Evolutionary conservation across 2,329 filamentous ascomycete genomes (phyloP).

Genomic region (Raffaelea deltoideospora): DNA sequence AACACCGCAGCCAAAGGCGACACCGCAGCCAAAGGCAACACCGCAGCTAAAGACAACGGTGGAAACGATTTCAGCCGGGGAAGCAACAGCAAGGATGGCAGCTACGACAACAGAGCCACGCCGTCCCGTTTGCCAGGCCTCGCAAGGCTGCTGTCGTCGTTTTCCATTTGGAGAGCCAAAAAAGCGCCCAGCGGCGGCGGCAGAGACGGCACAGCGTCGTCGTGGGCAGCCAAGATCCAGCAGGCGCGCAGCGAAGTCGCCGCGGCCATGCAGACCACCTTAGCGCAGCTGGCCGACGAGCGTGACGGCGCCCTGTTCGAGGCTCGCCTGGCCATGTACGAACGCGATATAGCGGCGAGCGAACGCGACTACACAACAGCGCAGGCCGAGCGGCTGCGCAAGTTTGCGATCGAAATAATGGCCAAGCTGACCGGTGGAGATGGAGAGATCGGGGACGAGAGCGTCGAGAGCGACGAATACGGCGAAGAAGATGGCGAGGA

Average conservation of each 20-base stretch:
- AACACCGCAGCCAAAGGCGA: no score
- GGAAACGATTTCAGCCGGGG: no score
- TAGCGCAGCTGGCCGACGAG: neutral
- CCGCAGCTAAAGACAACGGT: no score
- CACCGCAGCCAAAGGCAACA: no score
- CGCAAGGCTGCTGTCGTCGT: no score
- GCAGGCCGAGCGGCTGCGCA: neutral
- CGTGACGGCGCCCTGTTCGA: constrained; percentile 1
- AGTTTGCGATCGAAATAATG: neutral
- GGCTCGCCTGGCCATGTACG: neutral
- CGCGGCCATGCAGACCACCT: neutral
- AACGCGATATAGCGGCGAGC: neutral
- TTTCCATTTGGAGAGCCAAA: no score
- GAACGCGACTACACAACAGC: neutral
- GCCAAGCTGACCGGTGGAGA: neutral
- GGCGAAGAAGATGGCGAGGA: neutral
- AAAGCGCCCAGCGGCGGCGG: no score
- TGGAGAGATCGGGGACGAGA: neutral
- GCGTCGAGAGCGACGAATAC: neutral
- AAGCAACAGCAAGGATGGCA: no score
- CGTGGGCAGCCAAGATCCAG: neutral
- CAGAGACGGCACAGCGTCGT: no score
- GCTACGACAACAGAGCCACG: no score
- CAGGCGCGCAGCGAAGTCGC: neutral
- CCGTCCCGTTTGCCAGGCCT: no score